These are phyloP conservation scores for Lachnellula occidentalis DNA, from an alignment of 2,329 filamentous ascomycete genomes.

Conservation along the genomic window DNA sequence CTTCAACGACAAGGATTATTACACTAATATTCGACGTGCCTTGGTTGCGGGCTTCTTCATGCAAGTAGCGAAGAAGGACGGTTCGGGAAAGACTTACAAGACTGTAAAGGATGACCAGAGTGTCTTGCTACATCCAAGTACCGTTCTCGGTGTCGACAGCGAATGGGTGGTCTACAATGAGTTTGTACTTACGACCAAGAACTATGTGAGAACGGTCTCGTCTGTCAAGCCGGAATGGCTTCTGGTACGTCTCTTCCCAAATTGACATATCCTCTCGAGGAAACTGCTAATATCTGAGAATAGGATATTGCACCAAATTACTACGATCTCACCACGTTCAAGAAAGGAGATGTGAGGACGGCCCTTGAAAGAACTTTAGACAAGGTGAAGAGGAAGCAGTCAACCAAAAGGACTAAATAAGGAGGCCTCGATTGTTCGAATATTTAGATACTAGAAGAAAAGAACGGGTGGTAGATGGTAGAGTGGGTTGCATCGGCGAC, in stretches of 20 bases:
- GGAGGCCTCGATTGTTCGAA: not conserved
- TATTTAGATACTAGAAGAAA: not conserved
- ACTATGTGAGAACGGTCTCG: conserved; percentile 93
- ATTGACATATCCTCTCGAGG: conserved; percentile 4
- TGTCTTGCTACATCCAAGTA: conserved; percentile 89
- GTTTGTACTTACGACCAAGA: conserved; percentile 95
- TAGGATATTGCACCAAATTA: conserved; percentile 91
- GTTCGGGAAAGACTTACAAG: conserved; percentile 80
- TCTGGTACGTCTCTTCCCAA: conserved; percentile 53
- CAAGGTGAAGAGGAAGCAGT: conserved; percentile 51
- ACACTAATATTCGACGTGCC: conserved; percentile 91
- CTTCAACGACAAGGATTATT: conserved; percentile 96
- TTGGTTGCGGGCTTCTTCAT: conserved; percentile 97
- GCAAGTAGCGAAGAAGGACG: conserved; percentile 95
- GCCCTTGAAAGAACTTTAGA: conserved; percentile 53
- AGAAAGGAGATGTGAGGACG: conserved; percentile 79
- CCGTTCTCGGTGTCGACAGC: conserved; percentile 78
- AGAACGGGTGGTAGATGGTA: not conserved
- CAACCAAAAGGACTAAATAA: conserved; percentile 26
- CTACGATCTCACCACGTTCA: conserved; percentile 79
- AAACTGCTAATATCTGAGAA: conserved; percentile 36
- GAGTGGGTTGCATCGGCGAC: not conserved
- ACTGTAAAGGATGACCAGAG: conserved; percentile 96
- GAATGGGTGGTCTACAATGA: conserved; percentile 99
- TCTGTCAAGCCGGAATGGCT: conserved; percentile 92